Base-by-base conservation (phyloP, 2,329 filamentous ascomycete species). In the Juglanconis sp. region DNA sequence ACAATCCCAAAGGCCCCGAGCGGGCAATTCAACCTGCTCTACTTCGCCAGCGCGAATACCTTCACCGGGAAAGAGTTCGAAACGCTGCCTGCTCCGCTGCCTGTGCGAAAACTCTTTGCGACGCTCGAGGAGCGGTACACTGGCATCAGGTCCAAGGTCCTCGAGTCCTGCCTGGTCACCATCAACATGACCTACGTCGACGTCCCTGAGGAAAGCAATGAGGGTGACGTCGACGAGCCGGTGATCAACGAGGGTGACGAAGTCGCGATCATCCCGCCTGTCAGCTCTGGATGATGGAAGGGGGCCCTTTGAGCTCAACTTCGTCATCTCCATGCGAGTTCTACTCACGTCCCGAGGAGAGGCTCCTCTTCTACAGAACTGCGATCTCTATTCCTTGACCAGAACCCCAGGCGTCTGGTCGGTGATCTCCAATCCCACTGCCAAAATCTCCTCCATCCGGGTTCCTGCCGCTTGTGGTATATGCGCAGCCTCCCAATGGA, bases 181-280 rank as follows among this genome's bases (percentile, higher is more conserved):
- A 77, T 96, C 70, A 95, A 96, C 66, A 76, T 94, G 57, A 83
- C 91, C 61, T 96, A 96, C 75, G 86, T 94, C 69, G 89, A 95
- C 70, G 67, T 91, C 10, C 78, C 82, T 10, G 77, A 79, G 5
- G 78, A 79, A 46, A 74, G 75, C 36, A 73, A 73, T 17, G 73
- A 72, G 11, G 74, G 74, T 51, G 76, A 75, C 17, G 69, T 68
- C 15, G 69, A 70, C 8, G 76, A 76, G 15, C 66, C 79, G 32
- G 71, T 84, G 59, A 89, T 96, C 60, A 75, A 85, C 55, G 85
- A 85, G 64, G 90, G 88, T 34, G 91, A 96, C 70, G 92, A 96
- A 76, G 90, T 96, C 58, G 92, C 89, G 47, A 89, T 96, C 40
- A 94, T 96, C 60, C 91, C 92, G 38, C 91, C 92, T 9, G 92